Evolutionary conservation across 1,139 yeast genomes (phyloP), one percentile per base, ranked within the genome.

Genomic region (Komagataea norvegica): DNA sequence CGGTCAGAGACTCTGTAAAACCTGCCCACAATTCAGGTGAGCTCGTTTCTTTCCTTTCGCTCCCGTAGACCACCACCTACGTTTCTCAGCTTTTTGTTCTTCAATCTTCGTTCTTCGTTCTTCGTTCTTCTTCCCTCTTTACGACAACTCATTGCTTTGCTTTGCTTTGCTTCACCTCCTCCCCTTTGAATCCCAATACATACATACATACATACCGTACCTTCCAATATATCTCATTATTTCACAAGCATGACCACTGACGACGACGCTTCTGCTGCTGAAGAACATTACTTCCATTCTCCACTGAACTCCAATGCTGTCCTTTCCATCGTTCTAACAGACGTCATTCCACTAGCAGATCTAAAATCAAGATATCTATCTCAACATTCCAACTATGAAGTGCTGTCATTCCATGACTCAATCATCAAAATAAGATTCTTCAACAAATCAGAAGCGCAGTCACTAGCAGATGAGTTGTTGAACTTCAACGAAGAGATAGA

Each of bases 221-320:
- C n/a, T n/a, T n/a, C n/a, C n/a, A n/a, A n/a, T n/a, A n/a, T n/a
- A n/a, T n/a, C n/a, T n/a, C n/a, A n/a, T n/a, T n/a, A n/a, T n/a
- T n/a, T n/a, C n/a, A n/a, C n/a, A n/a, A n/a, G n/a, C 25, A 29
- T 8, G 24, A 15, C 16, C 9, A 19, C 17, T 5, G n/a, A 11
- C 6, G 6, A 16, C 15, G 16, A 5, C 11, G 9, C 14, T 24
- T 13, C 28, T 8, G 35, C 22, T 8, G 34, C 33, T 5, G 44
- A 43, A 15, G 31, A 34, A 8, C 46, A 42, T 33, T 44, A 38
- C 29, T 51, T 42, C 44, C 47, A 43, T 30, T 48, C 53, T 2
- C 49, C 49, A 6, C 34, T 51, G 8, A 49, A 47, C 41, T 44
- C 49, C 25, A 50, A 50, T 20, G 53, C 52, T 8, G 35, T 50